phyloP scores from a whole-genome alignment of 495 filamentous ascomycete species.

The Mytilinidion resinicola region DNA sequence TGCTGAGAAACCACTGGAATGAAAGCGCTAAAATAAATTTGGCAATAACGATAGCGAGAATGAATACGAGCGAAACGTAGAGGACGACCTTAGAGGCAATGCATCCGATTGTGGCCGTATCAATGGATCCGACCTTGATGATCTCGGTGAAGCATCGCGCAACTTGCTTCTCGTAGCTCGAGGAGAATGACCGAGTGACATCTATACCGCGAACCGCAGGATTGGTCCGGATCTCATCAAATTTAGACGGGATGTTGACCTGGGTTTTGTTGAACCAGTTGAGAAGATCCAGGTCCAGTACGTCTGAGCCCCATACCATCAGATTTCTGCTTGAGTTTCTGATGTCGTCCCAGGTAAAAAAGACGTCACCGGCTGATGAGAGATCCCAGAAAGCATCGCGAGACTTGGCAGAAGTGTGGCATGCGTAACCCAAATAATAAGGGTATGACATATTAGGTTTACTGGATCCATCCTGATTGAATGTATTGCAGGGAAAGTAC shows the following conservation, averaged over 20 bases:
- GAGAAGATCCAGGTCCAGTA: conserved; percentile 86
- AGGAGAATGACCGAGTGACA: conserved; percentile 80
- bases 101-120: conserved; percentile 93
- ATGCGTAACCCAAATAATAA: conserved; percentile 79
- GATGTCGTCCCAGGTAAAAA: conserved; percentile 93
- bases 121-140: conserved; percentile 90
- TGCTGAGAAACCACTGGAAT: conserved; percentile 92
- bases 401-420: conserved; percentile 66
- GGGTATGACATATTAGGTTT: conserved; percentile 65
- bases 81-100: conserved; percentile 97
- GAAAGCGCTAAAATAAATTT: conserved; percentile 86
- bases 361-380: conserved; percentile 62
- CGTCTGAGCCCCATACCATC: conserved; percentile 87
- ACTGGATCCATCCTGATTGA: conserved; percentile 88
- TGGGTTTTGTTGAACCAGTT: conserved; percentile 82
- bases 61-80: conserved; percentile 88
- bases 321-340: conserved; percentile 83
- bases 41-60: conserved; percentile 77
- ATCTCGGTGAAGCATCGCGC: conserved; percentile 86
- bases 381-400: conserved; percentile 70
- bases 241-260: conserved; percentile 70
- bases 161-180: conserved; percentile 64
- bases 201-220: conserved; percentile 75
- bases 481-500: conserved; percentile 92
- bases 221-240: conserved; percentile 75